phyloP scores from a whole-genome alignment of 163 green algal genomes.

The Chlamydomonas reinhardtii region DNA sequence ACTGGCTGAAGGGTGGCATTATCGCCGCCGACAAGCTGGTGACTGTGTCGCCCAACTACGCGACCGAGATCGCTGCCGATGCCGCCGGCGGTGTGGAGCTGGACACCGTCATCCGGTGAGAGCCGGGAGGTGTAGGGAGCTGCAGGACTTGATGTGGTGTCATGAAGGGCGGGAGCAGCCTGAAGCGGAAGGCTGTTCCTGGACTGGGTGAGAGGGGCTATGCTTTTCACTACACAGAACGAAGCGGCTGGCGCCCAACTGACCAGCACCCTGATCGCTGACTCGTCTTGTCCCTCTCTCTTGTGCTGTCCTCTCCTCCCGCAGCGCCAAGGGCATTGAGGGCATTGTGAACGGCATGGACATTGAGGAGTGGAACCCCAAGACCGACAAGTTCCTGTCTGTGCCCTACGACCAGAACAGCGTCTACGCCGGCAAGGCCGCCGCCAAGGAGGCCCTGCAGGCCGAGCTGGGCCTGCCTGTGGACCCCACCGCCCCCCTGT shows the following conservation, averaged over 20 bases:
- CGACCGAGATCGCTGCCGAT: conserved; percentile 85
- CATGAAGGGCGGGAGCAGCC: no score
- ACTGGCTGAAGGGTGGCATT: conserved; percentile 91
- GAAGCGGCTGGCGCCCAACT: no score
- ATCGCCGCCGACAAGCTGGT: conserved; percentile 85
- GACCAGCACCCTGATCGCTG: no score
- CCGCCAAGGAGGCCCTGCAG: conserved; percentile 89
- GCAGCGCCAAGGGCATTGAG: conserved; percentile 75
- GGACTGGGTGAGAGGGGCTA: no score
- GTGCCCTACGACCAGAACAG: conserved; percentile 88
- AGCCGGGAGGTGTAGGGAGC: no score
- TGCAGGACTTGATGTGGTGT: no score
- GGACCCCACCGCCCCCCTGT: conserved; percentile 84
- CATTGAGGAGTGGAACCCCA: conserved; percentile 87
- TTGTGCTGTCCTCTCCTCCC: not conserved
- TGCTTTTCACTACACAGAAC: no score
- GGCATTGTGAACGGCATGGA: conserved; percentile 99
- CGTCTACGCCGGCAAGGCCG: conserved; percentile 86
- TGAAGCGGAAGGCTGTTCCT: no score
- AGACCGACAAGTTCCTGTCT: conserved; percentile 94
- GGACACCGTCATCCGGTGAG: conserved; percentile 76
- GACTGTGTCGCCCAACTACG: conserved; percentile 97
- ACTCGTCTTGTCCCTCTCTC: no score
- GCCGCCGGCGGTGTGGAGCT: conserved; percentile 92
- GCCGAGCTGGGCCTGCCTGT: conserved; percentile 74